Base-by-base conservation (phyloP, 169 alveolate species). In the Plasmodium billcollinsi region DNA sequence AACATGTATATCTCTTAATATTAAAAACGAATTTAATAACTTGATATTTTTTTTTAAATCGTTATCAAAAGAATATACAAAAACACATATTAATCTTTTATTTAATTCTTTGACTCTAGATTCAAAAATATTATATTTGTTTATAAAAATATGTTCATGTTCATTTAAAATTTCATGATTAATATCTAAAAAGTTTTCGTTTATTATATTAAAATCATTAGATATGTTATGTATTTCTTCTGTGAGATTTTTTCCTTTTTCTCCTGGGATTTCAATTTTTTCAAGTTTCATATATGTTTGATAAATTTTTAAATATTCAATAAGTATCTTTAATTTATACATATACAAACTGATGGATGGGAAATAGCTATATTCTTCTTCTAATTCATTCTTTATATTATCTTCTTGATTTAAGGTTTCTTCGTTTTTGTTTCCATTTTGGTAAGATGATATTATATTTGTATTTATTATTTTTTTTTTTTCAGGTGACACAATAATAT, bases 81-180 rank as follows among this genome's bases (percentile, higher is more conserved):
- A 49, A 43, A 74, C 67, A 56, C 88, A 74, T 3, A 74, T 52
- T 26, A 73, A 29, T 39, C 88, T 45, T 59, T 74, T 74, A 43
- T 74, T 74, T 26, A 88, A 29, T 18, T 74, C 88, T 58, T 88
- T 74, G 3, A 74, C 75, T 50, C 66, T 74, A 47, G 29, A 61
- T 43, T 88, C 92, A 74, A 74, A 88, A 7, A 18, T 21, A 52
- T 74, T 63, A 52, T 88, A 75, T 88, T 94, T 54, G 89, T 93
- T 74, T 75, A 94, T 63, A 74, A 88, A 56, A 72, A 80, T 89
- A 21, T 26, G 47, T 88, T 74, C 89, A 80, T 93, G 80, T 92
- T 89, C 89, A 88, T 74, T 91, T 88, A 94, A 56, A 65, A 92
- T 93, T 73, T 73, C 86, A 18, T 67, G 89, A n/a, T 89, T 88